These are phyloP conservation scores for Phytophthora sp. DNA, from an alignment of 352 stramenopile genomes.

Conservation along the genomic window DNA sequence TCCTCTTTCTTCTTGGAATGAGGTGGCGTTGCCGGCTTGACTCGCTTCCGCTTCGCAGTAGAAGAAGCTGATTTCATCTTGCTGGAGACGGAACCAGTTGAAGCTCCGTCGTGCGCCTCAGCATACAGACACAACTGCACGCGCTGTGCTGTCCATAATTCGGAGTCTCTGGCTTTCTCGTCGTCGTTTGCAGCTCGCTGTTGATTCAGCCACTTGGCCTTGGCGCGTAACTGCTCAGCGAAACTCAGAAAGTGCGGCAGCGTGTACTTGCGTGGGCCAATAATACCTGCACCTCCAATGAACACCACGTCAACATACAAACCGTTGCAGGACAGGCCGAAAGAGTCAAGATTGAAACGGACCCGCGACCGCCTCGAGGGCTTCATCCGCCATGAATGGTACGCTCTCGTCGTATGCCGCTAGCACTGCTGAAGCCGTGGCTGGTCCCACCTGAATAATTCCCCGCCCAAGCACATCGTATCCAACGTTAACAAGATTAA, in stretches of 20 bases:
- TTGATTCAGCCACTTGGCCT: constrained; percentile 63
- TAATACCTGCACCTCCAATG: constrained; percentile 50
- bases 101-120: constrained; percentile 29
- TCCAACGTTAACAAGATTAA: neutral
- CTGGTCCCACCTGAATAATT: constrained; percentile 65
- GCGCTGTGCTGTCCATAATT: constrained; percentile 63
- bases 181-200: constrained; percentile 37
- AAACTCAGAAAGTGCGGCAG: constrained; percentile 76
- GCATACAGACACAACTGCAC: constrained; percentile 80
- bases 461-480: constrained; percentile 4
- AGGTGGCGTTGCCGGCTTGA: constrained; percentile 6
- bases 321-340: constrained; percentile 9
- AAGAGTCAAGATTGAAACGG: constrained; percentile 11
- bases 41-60: constrained; percentile 30
- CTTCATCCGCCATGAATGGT: constrained; percentile 85
- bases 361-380: constrained; percentile 73
- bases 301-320: constrained; percentile 2
- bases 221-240: constrained; percentile 52
- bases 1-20: constrained; percentile 16
- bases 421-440: constrained; percentile 75
- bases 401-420: constrained; percentile 69
- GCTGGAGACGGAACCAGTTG: neutral
- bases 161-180: constrained; percentile 21
- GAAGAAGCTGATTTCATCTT: constrained; percentile 15
- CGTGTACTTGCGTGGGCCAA: constrained; percentile 82